Evolutionary conservation across 2,329 filamentous ascomycete genomes (phyloP).

Genomic region (Colletotrichum echinochloae): DNA sequence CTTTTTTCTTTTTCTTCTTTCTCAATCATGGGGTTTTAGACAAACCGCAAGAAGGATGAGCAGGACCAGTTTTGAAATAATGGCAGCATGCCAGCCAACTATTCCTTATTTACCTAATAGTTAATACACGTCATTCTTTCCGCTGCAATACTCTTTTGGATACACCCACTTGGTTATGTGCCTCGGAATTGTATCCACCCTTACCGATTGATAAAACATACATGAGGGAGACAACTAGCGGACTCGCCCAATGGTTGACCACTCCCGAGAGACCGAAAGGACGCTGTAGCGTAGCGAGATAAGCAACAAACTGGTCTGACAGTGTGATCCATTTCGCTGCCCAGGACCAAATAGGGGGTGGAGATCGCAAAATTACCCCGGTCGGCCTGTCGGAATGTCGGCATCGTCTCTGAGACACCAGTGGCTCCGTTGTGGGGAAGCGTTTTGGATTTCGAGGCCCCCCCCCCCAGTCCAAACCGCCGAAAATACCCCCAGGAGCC

Average conservation of each 20-base stretch:
- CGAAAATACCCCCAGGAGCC: neutral
- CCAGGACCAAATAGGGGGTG: too few species aligned
- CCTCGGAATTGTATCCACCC: too few species aligned
- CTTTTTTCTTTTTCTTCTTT: too few species aligned
- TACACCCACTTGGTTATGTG: too few species aligned
- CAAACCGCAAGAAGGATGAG: neutral
- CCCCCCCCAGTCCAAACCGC: neutral
- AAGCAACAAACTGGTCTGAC: neutral
- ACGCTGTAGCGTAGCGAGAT: neutral
- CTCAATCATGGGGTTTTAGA: too few species aligned
- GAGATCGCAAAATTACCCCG: neutral
- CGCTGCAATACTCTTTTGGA: too few species aligned
- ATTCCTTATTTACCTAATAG: neutral
- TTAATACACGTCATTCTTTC: neutral
- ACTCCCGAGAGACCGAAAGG: neutral
- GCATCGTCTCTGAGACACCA: neutral
- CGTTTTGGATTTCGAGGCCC: slow-evolving; percentile 1
- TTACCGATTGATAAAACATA: neutral
- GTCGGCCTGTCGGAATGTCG: neutral
- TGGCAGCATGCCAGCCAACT: neutral
- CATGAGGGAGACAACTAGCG: neutral
- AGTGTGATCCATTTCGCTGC: too few species aligned
- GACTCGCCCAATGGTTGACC: too few species aligned
- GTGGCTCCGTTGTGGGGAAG: neutral
- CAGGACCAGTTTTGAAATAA: neutral